Percentiles rank a stretch among this genome's conserved stretches.
phyloP scores from a whole-genome alignment of 306 rosid genomes.

The Leucaena leucocephala region DNA sequence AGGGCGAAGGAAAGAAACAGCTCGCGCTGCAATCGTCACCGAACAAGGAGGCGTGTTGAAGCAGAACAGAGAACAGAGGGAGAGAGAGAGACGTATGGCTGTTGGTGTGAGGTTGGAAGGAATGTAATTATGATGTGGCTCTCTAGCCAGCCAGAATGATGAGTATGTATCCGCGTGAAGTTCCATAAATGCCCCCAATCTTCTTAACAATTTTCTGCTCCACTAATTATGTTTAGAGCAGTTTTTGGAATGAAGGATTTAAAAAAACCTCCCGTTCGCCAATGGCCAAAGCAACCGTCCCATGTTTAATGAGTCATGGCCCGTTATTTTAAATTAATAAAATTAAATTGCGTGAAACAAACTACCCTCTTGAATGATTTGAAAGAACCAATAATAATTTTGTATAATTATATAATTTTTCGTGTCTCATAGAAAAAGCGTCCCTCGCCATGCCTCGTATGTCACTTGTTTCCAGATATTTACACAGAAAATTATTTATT shows the following conservation, averaged over 20 bases:
- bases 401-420: no score
- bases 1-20: background rate
- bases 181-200: constrained; percentile 12
- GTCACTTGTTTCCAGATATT: no score
- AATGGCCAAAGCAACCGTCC: background rate
- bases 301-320: background rate
- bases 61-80: background rate
- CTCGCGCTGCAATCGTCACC: background rate
- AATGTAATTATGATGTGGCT: constrained; percentile 23
- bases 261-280: no score
- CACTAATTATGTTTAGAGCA: background rate
- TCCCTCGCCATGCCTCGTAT: no score
- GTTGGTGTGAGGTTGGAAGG: background rate
- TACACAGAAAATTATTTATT: no score
- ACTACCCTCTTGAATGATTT: background rate
- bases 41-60: background rate
- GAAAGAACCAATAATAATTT: background rate
- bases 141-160: background rate
- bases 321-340: background rate
- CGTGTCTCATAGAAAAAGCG: no score
- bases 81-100: no score
- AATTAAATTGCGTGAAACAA: background rate
- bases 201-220: background rate
- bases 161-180: background rate
- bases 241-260: background rate